Evolutionary conservation across 2,329 filamentous ascomycete species (phyloP).

Genomic region (Metarhizium sp.): DNA sequence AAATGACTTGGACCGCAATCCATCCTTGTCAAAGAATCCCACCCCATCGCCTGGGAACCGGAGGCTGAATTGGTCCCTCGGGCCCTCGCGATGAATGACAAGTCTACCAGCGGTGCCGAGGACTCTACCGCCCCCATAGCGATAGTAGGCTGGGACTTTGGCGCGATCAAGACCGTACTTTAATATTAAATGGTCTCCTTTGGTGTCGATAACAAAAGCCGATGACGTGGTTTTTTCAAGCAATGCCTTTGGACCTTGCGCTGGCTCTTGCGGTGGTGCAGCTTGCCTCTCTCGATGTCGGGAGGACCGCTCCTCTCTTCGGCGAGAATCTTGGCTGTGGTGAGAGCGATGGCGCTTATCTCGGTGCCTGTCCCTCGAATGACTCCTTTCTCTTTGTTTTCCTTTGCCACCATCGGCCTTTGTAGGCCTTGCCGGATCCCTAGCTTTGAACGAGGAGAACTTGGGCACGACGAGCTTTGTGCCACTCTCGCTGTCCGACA

Average conservation of each 20-base stretch:
- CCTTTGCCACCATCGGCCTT: conserved; percentile 7
- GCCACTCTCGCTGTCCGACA: conserved; percentile 17
- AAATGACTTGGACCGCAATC: conserved; percentile 33
- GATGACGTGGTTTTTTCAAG: conserved; percentile 10
- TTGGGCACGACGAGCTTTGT: conserved; percentile 39
- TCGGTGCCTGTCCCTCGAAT: conserved; percentile 1
- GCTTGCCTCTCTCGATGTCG: not conserved
- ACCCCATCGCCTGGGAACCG: conserved; percentile 31
- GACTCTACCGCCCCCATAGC: conserved; percentile 58
- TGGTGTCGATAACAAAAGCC: conserved; percentile 56
- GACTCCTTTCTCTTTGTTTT: conserved; percentile 11
- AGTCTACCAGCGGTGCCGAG: conserved; percentile 54
- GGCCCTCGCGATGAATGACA: conserved; percentile 57
- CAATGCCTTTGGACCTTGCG: conserved; percentile 1
- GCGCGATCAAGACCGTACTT: conserved; percentile 66
- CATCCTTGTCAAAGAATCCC: conserved; percentile 31
- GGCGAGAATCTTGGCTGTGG: not conserved
- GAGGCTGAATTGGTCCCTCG: conserved; percentile 45
- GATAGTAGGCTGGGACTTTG: conserved; percentile 60
- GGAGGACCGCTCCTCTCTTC: not conserved
- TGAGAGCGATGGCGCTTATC: conserved; percentile 7
- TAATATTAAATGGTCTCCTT: conserved; percentile 67
- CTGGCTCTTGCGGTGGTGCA: not conserved
- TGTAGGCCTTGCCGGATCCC: conserved; percentile 25
- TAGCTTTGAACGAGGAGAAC: conserved; percentile 62